A percentile compares a stretch with the other conserved stretches of the same genome.
phyloP scores from a whole-genome alignment of 768 basidiomycete species.

The Tricholomella constricta region DNA sequence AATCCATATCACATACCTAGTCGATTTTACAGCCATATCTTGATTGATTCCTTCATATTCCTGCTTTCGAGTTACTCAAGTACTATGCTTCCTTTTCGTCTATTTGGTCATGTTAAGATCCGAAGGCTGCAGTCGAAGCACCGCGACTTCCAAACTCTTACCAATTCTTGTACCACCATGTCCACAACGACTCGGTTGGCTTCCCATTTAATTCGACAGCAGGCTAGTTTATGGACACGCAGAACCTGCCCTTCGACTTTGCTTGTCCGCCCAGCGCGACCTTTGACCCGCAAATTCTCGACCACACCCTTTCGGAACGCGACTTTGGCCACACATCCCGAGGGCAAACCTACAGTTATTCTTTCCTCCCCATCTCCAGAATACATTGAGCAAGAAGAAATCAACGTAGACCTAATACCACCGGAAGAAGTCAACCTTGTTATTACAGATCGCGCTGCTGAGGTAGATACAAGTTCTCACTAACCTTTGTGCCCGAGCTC shows the following conservation, averaged over 20 bases:
- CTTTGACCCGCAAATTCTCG: constrained; percentile 19
- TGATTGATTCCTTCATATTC: constrained; percentile 28
- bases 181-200: constrained; percentile 13
- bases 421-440: constrained; percentile 53
- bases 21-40: constrained; percentile 26
- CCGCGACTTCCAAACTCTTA: too few relatives aligned
- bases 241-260: neutral
- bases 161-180: constrained; percentile 12
- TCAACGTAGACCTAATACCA: constrained; percentile 62
- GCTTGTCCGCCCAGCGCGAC: neutral
- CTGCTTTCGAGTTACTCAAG: constrained; percentile 4
- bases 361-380: constrained; percentile 51
- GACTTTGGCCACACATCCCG: constrained; percentile 43
- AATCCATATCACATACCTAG: constrained; percentile 27
- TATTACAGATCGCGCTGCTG: constrained; percentile 75
- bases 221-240: constrained; percentile 3
- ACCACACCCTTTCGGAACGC: constrained; percentile 26
- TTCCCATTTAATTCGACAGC: constrained; percentile 12
- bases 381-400: constrained; percentile 60
- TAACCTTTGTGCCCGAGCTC: neutral
- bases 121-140: neutral
- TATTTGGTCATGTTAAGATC: constrained; percentile 3
- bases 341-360: constrained; percentile 48
- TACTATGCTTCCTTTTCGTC: constrained; percentile 4
- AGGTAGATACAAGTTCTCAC: constrained; percentile 46